Evolutionary conservation across 768 basidiomycete species (phyloP).

Genomic region (Rhodosporidiobolus sp.): DNA sequence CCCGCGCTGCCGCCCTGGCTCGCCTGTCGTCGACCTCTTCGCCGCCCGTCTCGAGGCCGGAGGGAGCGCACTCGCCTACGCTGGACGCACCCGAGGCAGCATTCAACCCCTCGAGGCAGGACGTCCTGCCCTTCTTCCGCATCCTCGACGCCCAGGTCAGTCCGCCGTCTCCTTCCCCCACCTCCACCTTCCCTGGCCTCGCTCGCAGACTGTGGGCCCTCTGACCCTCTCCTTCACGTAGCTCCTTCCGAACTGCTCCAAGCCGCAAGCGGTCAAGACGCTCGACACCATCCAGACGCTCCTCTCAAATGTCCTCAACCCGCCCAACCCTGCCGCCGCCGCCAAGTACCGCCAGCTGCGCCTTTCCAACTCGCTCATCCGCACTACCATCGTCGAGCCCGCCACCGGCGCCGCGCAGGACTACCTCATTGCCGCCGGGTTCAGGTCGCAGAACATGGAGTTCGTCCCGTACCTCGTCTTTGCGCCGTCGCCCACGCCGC

Average conservation of each 20-base stretch:
- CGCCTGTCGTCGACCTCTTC: neutral
- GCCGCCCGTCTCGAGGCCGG: neutral
- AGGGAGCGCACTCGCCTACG: neutral
- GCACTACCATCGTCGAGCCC: conserved; percentile 11
- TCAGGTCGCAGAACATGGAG: conserved; percentile 7
- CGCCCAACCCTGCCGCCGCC: conserved; percentile 25
- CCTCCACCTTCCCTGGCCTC: neutral
- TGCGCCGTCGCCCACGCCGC: conserved; percentile 5
- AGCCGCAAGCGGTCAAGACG: conserved; percentile 31
- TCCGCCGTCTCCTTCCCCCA: neutral
- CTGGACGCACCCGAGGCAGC: neutral
- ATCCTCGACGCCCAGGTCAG: conserved; percentile 7
- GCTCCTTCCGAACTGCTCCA: conserved; percentile 32
- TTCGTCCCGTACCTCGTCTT: conserved; percentile 22
- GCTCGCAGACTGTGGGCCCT: too few relatives aligned
- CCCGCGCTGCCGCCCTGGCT: neutral
- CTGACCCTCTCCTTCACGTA: neutral
- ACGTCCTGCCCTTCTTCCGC: conserved; percentile 2
- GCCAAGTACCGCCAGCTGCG: conserved; percentile 38
- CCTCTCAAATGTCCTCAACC: conserved; percentile 29
- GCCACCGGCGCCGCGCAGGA: conserved; percentile 11
- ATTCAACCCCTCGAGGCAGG: conserved; percentile 6
- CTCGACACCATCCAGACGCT: conserved; percentile 25
- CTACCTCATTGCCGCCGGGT: conserved; percentile 20
- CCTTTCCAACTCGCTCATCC: conserved; percentile 26